A percentile compares a stretch with the other conserved stretches of the same genome.
phyloP scores from a whole-genome alignment of 768 basidiomycete genomes.

The Crucibulum laeve region DNA sequence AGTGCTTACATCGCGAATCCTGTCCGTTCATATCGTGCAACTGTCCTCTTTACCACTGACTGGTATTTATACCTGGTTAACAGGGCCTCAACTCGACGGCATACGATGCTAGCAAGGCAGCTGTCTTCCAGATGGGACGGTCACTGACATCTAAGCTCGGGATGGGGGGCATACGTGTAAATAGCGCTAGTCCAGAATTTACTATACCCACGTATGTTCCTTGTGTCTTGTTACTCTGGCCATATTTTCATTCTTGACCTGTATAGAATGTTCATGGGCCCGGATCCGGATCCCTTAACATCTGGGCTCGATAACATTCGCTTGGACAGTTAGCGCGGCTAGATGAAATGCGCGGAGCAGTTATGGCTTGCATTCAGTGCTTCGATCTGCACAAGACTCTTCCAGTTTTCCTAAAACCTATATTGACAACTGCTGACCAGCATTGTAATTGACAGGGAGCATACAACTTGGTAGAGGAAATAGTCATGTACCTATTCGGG shows the following conservation, averaged over 20 bases:
- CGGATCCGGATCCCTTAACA: constrained; percentile 48
- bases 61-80: not conserved
- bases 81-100: constrained; percentile 69
- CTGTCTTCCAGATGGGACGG: constrained; percentile 73
- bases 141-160: constrained; percentile 78
- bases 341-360: constrained; percentile 63
- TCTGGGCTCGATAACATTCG: constrained; percentile 63
- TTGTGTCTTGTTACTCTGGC: not conserved
- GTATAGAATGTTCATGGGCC: not conserved
- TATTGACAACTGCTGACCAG: too few relatives aligned
- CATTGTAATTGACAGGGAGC: too few relatives aligned
- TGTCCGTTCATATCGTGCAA: constrained; percentile 23
- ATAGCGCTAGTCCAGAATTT: constrained; percentile 68
- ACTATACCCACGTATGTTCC: constrained; percentile 46
- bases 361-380: constrained; percentile 67
- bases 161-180: constrained; percentile 58
- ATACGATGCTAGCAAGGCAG: constrained; percentile 72
- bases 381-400: too few relatives aligned
- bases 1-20: constrained; percentile 58
- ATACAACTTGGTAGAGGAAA: too few relatives aligned
- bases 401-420: too few relatives aligned
- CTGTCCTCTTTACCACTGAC: not conserved
- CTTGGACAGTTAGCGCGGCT: constrained; percentile 61
- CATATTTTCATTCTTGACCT: not conserved
- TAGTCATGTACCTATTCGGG: too few relatives aligned